Percentiles rank a stretch among this genome's conserved stretches.
Evolutionary conservation across 2,329 filamentous ascomycete species (phyloP).

Genomic region (Dendrostoma leiphaemia): DNA sequence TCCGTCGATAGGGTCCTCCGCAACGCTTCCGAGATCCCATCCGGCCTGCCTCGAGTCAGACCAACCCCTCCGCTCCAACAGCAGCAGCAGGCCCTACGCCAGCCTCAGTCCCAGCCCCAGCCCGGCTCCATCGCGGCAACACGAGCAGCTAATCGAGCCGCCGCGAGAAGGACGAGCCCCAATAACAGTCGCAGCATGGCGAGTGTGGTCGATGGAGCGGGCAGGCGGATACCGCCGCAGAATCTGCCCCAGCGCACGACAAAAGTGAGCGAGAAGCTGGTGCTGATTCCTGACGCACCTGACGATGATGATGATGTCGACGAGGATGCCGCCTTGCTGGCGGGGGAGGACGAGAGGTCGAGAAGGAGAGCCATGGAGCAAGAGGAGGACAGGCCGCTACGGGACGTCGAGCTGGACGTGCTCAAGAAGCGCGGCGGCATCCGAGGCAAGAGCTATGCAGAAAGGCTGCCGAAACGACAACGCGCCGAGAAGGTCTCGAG

Average conservation of each 20-base stretch:
- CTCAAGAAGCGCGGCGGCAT: conserved; percentile 60
- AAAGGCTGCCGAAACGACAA: conserved; percentile 84
- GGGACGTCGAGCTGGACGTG: conserved; percentile 66
- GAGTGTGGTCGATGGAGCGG: conserved; percentile 28
- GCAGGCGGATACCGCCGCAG: conserved; percentile 45
- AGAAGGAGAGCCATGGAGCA: conserved; percentile 40
- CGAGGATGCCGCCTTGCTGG: conserved; percentile 37
- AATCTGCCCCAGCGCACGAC: conserved; percentile 80
- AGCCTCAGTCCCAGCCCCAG: conserved; percentile 7
- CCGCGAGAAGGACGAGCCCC: conserved; percentile 24
- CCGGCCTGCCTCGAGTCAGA: conserved; percentile 79
- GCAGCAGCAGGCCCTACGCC: conserved; percentile 1
- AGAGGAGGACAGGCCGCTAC: conserved; percentile 63
- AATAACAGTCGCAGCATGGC: conserved; percentile 3
- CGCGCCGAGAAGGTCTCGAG: conserved; percentile 84
- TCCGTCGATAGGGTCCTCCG: conserved; percentile 93
- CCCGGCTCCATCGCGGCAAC: conserved; percentile 16
- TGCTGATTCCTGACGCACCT: conserved; percentile 81
- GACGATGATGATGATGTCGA: conserved; percentile 52
- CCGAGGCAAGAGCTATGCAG: conserved; percentile 85
- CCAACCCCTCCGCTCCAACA: conserved; percentile 39
- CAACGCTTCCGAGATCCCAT: conserved; percentile 91
- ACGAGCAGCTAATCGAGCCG: conserved; percentile 13
- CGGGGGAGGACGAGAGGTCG: conserved; percentile 58
- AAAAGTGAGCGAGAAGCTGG: conserved; percentile 96